Conservation (phyloP, 1,139 yeast genomes). For the Arxiozyma heterogenica region DNA sequence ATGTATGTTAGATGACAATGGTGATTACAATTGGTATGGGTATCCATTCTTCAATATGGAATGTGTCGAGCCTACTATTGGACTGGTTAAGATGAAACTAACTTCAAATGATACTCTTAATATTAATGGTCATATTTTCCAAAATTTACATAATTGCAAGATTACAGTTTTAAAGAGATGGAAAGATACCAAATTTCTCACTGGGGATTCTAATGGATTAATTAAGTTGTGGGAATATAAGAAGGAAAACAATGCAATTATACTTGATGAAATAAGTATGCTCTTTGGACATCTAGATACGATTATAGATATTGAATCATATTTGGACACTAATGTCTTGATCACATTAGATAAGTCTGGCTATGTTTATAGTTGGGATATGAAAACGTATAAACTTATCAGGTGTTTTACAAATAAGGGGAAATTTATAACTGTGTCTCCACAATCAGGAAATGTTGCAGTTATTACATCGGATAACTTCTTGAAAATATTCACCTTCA, state of each 20-base stretch:
- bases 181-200: slow-evolving; percentile 34
- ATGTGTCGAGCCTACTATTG: neutral
- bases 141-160: slow-evolving; percentile 15
- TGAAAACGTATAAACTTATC: slow-evolving; percentile 42
- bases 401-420: slow-evolving; percentile 33
- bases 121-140: slow-evolving; percentile 21
- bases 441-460: slow-evolving; percentile 48
- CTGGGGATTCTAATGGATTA: slow-evolving; percentile 49
- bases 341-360: slow-evolving; percentile 47
- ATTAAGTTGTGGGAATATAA: slow-evolving; percentile 46
- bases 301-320: slow-evolving; percentile 37
- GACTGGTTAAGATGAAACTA: slow-evolving; percentile 4
- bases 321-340: slow-evolving; percentile 45
- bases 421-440: slow-evolving; percentile 40
- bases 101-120: slow-evolving; percentile 16
- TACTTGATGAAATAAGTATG: slow-evolving; percentile 17
- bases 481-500: neutral
- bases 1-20: neutral
- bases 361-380: slow-evolving; percentile 49
- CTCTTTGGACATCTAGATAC: slow-evolving; percentile 47
- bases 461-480: slow-evolving; percentile 22
- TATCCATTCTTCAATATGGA: slow-evolving; percentile 1
- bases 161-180: slow-evolving; percentile 23
- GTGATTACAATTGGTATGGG: neutral
- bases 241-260: neutral